Evolutionary conservation across 495 filamentous ascomycete species (phyloP), one percentile per base, ranked within the genome.

Genomic region (Evernia prunastri): DNA sequence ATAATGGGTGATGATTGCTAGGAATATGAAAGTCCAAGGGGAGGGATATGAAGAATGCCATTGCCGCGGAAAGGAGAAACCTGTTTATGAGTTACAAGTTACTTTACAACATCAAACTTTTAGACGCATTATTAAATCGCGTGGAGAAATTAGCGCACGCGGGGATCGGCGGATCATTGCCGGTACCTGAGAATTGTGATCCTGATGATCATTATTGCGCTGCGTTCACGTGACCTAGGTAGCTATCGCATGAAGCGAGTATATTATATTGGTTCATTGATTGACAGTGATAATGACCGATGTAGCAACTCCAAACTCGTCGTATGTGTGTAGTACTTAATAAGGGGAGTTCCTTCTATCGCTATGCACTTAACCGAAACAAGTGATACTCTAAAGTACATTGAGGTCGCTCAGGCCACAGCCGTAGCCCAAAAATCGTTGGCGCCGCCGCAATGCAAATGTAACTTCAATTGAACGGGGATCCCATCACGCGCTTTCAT

Each of bases 361-460:
- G 23, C 20, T 3, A 49, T 45, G 20, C 42, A 20, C 20, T 45
- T 20, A 45, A 45, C 20, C 42, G 42, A 45, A n/a, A 49, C 8
- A 23, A 1, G 7, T 12, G 10, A 0, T 11, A n/a, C n/a, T n/a
- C n/a, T n/a, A 12, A 13, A 13, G 3, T 25, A 25, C n/a, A 23
- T n/a, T 11, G n/a, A 23, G 20, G n/a, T 23, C 7, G 3, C 2
- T 9, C 2, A 18, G 17, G 15, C 40, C 2, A 18, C 40, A 3
- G 4, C 40, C 42, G n/a, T 18, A 8, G 20, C 9, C 42, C 42
- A 45, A 9, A 23, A 23, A 45, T n/a, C n/a, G 20, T 23, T 25
- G 45, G 9, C 45, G 45, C 45, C n/a, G 20, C n/a, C 51, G 60
- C 60, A 63, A 63, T 63, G 51, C 60, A 57, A 4, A 56, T 18